Evolutionary conservation across 441 rosid species (phyloP), one percentile per base, ranked within the genome.

Genomic region (Melastoma candidum): DNA sequence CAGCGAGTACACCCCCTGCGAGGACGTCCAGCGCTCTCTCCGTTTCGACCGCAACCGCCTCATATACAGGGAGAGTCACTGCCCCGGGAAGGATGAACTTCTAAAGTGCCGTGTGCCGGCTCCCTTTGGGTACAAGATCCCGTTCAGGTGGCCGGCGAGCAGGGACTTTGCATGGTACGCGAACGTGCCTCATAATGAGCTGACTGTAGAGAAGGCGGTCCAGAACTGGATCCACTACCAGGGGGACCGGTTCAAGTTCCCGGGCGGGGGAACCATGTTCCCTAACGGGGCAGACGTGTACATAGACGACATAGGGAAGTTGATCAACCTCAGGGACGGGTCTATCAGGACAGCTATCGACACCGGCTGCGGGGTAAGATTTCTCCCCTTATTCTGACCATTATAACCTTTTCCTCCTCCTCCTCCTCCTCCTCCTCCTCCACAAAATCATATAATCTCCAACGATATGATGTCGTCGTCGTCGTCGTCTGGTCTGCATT

Each of bases 221-320:
- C 95, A 90, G 72, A 84, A 90, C 60, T 90, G 95, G 97, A 82
- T 90, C 17, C 67, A 74, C 46, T 76, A 53, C 61, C 84, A 80
- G 67, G 94, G 82, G 0, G 84, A 89, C 32, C 71, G 76, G 54
- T 89, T 89, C 65, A 62, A 71, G 62, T 89, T 89, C 67, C 97
- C 95, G 0, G 95, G 97, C 0, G 97, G 97, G 24, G 97, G 97
- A 5, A 89, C 97, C 14, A 86, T 84, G 95, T 89, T 89, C 54
- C 97, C 95, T 1, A 58, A 77, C 39, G 97, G 97, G 10, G 97
- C 90, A 2, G 78, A 78, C 56, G 83, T 80, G 4, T 89, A 89
- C 26, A 86, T 86, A 26, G 87, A 89, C 61, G 77, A 77, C 46
- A 82, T 89, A 56, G 85, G 71, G 39, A 75, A 73, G 60, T 53